A percentile compares a stretch with the other conserved stretches of the same genome.
phyloP scores from a whole-genome alignment of 306 rosid species.

The Aeschynomene evenia region DNA sequence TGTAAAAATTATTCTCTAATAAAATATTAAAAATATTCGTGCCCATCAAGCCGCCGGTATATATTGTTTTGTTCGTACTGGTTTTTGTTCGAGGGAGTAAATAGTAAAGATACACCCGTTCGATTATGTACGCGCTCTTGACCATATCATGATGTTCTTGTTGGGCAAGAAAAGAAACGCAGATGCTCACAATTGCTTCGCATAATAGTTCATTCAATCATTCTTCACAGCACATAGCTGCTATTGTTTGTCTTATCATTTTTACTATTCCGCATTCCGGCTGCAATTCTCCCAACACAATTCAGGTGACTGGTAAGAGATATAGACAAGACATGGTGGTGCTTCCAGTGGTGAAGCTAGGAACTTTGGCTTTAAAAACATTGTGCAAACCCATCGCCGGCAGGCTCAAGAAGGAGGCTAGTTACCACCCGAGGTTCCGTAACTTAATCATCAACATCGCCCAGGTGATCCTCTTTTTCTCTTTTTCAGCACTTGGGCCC shows the following conservation, averaged over 20 bases:
- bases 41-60: too few species aligned
- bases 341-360: conserved; percentile 45
- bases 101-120: neutral
- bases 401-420: conserved; percentile 47
- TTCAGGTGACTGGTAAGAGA: neutral
- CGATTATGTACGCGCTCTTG: neutral
- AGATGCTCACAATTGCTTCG: neutral
- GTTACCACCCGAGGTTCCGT: conserved; percentile 45
- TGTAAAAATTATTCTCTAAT: too few species aligned
- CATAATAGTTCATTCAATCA: neutral
- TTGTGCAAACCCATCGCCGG: conserved; percentile 48
- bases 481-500: neutral
- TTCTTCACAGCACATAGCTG: neutral
- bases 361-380: conserved; percentile 38
- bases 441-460: conserved; percentile 42
- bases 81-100: neutral
- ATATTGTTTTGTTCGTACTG: too few species aligned
- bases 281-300: neutral
- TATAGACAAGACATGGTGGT: conserved; percentile 31
- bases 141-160: neutral
- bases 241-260: neutral
- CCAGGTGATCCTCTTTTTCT: conserved; percentile 18
- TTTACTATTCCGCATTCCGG: neutral
- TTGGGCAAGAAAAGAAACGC: neutral
- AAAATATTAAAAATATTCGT: too few species aligned